Evolutionary conservation across 2,329 filamentous ascomycete species (phyloP).

Genomic region (Microcyclospora tardicrescens): DNA sequence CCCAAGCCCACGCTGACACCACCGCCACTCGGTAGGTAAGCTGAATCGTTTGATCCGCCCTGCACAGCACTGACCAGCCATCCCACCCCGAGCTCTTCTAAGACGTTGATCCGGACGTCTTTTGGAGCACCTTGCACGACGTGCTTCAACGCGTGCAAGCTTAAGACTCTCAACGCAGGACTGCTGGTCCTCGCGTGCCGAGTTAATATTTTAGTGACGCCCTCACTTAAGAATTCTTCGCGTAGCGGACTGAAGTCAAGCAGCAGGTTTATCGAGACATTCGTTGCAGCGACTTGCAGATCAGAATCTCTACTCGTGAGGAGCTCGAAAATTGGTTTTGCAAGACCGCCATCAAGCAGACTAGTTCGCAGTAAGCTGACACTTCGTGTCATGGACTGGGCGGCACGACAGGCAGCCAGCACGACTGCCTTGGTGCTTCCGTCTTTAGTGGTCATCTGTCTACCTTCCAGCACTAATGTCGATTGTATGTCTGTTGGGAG

Average conservation of each 20-base stretch:
- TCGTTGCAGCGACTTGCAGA: slow-evolving; percentile 75
- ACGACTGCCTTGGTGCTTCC: slow-evolving; percentile 72
- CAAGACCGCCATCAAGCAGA: slow-evolving; percentile 73
- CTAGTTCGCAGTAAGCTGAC: slow-evolving; percentile 74
- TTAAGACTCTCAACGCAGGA: slow-evolving; percentile 67
- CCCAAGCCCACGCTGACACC: slow-evolving; percentile 25
- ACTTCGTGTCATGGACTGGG: slow-evolving; percentile 71
- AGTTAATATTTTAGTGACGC: slow-evolving; percentile 65
- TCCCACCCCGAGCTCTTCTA: slow-evolving; percentile 62
- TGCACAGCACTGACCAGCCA: slow-evolving; percentile 74
- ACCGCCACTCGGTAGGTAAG: slow-evolving; percentile 32
- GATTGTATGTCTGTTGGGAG: slow-evolving; percentile 27
- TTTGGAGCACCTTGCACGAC: slow-evolving; percentile 61
- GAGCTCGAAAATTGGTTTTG: slow-evolving; percentile 61
- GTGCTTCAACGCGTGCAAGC: slow-evolving; percentile 89
- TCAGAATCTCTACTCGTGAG: slow-evolving; percentile 62
- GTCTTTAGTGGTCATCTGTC: slow-evolving; percentile 37
- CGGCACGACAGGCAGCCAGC: slow-evolving; percentile 70
- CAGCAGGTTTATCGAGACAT: slow-evolving; percentile 72
- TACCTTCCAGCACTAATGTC: slow-evolving; percentile 18
- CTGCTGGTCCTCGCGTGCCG: slow-evolving; percentile 72
- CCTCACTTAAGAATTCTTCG: slow-evolving; percentile 60
- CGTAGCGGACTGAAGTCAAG: slow-evolving; percentile 85
- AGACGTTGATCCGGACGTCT: slow-evolving; percentile 60
- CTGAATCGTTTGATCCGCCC: slow-evolving; percentile 33